Conservation (phyloP, 1,284 basidiomycete species). For the Vanrija humicola region DNA sequence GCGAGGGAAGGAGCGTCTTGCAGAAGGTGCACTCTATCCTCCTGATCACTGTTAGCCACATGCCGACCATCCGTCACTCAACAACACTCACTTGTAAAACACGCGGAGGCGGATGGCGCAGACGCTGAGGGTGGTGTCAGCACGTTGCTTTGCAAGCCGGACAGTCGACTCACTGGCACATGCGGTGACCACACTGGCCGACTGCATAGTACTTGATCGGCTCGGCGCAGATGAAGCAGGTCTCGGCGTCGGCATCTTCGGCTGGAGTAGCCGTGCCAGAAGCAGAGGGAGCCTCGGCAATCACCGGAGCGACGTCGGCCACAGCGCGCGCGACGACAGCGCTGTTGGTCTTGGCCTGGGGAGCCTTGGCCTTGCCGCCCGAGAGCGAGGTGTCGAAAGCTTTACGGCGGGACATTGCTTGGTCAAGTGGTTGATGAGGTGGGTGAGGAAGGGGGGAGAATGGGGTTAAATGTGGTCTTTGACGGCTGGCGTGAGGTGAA, state of each 20-base stretch:
- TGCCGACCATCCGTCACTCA: neutral
- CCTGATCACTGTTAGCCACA: slow-evolving; percentile 22
- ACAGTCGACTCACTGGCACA: slow-evolving; percentile 43
- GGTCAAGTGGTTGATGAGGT: neutral
- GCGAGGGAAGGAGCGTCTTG: slow-evolving; percentile 77
- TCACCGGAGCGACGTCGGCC: neutral
- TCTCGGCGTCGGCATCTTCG: slow-evolving; percentile 50
- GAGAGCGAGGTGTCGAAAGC: slow-evolving; percentile 31
- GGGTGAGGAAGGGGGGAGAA: neutral
- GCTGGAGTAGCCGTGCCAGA: slow-evolving; percentile 1
- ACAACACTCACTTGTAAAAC: slow-evolving; percentile 67
- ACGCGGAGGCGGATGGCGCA: slow-evolving; percentile 87
- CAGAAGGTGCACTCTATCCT: slow-evolving; percentile 91
- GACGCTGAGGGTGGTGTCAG: slow-evolving; percentile 51
- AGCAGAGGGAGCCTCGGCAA: neutral
- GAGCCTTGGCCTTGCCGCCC: slow-evolving; percentile 5
- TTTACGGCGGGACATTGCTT: slow-evolving; percentile 33
- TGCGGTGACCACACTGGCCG: slow-evolving; percentile 78
- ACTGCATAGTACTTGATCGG: slow-evolving; percentile 85
- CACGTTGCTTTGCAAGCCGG: no score
- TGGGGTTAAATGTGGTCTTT: neutral
- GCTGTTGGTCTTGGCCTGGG: slow-evolving; percentile 1
- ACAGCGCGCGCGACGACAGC: neutral
- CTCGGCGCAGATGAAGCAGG: slow-evolving; percentile 96
- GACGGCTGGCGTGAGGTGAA: no score